Conservation (phyloP, 2,329 filamentous ascomycete genomes). For the Fusarium miscanthi region DNA sequence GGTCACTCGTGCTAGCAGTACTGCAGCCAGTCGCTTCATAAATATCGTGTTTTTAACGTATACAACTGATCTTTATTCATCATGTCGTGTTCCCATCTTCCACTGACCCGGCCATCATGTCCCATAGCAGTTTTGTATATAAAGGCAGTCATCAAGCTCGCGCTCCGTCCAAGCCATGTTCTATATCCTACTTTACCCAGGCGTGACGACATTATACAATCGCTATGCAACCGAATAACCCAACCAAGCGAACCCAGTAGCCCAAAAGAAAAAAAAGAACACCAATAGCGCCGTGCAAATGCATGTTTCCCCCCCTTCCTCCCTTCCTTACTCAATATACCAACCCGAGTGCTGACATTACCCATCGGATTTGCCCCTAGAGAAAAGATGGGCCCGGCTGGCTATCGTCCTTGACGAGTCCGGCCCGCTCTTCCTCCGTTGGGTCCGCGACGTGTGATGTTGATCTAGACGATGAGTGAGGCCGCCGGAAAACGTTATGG, state of each 20-base stretch:
- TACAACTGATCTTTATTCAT: conserved; percentile 41
- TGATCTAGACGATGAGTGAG: conserved; percentile 49
- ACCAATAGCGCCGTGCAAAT: conserved; percentile 42
- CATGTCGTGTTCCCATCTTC: conserved; percentile 41
- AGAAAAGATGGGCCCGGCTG: conserved; percentile 29
- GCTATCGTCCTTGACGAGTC: conserved; percentile 76
- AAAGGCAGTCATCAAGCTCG: conserved; percentile 40
- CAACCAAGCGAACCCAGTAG: conserved; percentile 4
- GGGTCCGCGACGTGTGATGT: conserved; percentile 50
- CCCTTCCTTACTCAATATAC: conserved; percentile 1
- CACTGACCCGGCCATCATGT: conserved; percentile 3
- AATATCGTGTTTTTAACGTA: conserved; percentile 4
- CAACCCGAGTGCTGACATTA: background rate
- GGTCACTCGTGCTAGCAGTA: background rate
- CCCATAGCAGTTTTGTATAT: conserved; percentile 35
- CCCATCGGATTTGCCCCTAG: conserved; percentile 24
- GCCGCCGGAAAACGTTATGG: conserved; percentile 77
- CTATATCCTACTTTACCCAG: conserved; percentile 34
- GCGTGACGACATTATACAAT: conserved; percentile 38
- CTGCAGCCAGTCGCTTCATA: background rate
- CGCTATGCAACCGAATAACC: conserved; percentile 29
- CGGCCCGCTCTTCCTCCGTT: conserved; percentile 85
- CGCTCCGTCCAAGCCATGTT: conserved; percentile 37
- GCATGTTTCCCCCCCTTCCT: conserved; percentile 16
- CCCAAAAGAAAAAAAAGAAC: conserved; percentile 28